These are phyloP conservation scores for Phyllosticta paracitricarpa DNA, from an alignment of 2,329 filamentous ascomycete species.

Conservation along the genomic window DNA sequence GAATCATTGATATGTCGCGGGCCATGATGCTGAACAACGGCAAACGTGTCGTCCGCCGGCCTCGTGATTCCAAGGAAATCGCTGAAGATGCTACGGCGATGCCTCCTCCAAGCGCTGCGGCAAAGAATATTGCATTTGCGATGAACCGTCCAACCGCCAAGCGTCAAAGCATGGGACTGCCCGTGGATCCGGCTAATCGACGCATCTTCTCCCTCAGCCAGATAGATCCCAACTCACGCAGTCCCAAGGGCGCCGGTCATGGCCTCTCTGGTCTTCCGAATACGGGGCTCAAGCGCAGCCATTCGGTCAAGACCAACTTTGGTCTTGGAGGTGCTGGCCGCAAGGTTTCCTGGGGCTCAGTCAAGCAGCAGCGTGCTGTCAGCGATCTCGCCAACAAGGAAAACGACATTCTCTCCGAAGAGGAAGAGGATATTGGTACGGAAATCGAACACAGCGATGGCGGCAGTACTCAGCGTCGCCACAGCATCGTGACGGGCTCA, in stretches of 20 bases:
- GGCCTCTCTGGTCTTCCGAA: conserved; percentile 19
- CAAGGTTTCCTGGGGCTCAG: conserved; percentile 23
- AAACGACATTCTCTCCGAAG: conserved; percentile 36
- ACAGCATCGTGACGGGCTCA: conserved; percentile 30
- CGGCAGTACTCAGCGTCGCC: conserved; percentile 29
- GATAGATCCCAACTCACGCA: conserved; percentile 61
- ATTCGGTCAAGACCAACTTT: conserved; percentile 30
- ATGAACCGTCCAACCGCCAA: conserved; percentile 39
- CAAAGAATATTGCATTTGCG: conserved; percentile 33
- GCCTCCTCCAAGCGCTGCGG: conserved; percentile 25
- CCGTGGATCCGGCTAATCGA: conserved; percentile 37
- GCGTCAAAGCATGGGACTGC: conserved; percentile 25
- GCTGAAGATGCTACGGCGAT: conserved; percentile 11
- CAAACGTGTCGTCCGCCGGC: conserved; percentile 20
- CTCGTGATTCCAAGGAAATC: not conserved
- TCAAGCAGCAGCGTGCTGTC: conserved; percentile 18
- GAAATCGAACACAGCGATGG: conserved; percentile 21
- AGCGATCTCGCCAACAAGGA: conserved; percentile 32
- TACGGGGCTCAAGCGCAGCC: conserved; percentile 43
- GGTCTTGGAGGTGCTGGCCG: conserved; percentile 19
- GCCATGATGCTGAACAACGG: conserved; percentile 61
- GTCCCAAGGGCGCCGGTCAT: conserved; percentile 34
- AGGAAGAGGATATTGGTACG: conserved; percentile 22
- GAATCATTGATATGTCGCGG: conserved; percentile 91
- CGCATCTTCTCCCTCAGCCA: conserved; percentile 87